Conservation (phyloP, 2,329 filamentous ascomycete species). For the Ophiobolus disseminans region DNA sequence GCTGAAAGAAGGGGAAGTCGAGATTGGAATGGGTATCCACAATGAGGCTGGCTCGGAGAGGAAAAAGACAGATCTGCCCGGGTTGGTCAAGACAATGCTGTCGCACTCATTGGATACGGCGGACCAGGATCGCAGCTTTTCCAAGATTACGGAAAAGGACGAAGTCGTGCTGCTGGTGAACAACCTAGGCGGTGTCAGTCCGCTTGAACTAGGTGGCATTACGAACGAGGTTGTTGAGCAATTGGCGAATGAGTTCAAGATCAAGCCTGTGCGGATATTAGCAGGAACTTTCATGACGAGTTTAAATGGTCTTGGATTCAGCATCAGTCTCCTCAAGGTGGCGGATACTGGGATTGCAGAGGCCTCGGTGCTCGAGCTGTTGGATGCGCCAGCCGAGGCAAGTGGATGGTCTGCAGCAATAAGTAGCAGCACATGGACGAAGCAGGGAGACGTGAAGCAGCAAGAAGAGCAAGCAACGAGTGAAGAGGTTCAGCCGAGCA, state of each 20-base stretch:
- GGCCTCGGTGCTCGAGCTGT: constrained; percentile 70
- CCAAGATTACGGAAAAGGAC: constrained; percentile 66
- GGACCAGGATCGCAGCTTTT: constrained; percentile 75
- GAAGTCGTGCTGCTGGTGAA: constrained; percentile 74
- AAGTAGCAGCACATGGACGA: constrained; percentile 65
- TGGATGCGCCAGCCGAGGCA: constrained; percentile 72
- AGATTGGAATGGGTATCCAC: constrained; percentile 78
- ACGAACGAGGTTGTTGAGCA: constrained; percentile 71
- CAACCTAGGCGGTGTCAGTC: constrained; percentile 76
- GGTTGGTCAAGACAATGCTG: constrained; percentile 66
- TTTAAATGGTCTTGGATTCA: constrained; percentile 75
- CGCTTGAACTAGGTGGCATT: constrained; percentile 75
- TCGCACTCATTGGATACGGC: constrained; percentile 66
- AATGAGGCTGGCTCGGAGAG: constrained; percentile 65
- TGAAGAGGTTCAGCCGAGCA: constrained; percentile 59
- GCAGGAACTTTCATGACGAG: constrained; percentile 76
- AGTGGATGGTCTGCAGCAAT: constrained; percentile 71
- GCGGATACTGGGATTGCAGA: constrained; percentile 64
- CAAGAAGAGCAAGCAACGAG: constrained; percentile 52
- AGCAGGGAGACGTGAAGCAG: constrained; percentile 51
- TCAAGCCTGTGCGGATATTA: constrained; percentile 67
- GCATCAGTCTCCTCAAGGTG: constrained; percentile 70
- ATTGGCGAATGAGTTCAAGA: constrained; percentile 63
- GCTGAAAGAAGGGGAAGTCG: constrained; percentile 66
- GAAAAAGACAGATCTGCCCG: constrained; percentile 51